Percentiles rank a stretch among this genome's conserved stretches.
Conservation (phyloP, 371 early-diverging fungal genomes). For the Mucor ambiguus region DNA sequence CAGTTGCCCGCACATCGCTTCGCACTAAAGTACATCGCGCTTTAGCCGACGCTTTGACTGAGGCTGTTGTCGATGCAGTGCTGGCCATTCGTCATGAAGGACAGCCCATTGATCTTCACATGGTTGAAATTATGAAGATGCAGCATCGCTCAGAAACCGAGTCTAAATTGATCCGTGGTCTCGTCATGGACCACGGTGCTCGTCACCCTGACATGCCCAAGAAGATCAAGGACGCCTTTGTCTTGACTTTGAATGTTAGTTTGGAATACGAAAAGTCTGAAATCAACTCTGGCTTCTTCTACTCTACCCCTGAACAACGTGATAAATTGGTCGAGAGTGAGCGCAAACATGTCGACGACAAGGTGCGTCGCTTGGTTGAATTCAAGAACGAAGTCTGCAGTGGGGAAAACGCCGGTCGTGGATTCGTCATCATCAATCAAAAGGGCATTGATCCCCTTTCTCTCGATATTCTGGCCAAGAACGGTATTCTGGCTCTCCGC, state of each 20-base stretch:
- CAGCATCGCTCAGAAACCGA: slow-evolving; percentile 96
- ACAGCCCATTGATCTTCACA: slow-evolving; percentile 96
- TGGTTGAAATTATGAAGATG: slow-evolving; percentile 99
- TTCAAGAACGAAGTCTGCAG: slow-evolving; percentile 94
- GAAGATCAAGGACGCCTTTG: slow-evolving; percentile 88
- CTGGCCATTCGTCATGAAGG: slow-evolving; percentile 79
- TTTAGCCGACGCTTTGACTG: slow-evolving; percentile 91
- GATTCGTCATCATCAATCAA: slow-evolving; percentile 98
- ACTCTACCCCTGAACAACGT: slow-evolving; percentile 97
- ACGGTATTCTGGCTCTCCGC: slow-evolving; percentile 97
- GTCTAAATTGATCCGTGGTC: slow-evolving; percentile 93
- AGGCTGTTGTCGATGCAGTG: slow-evolving; percentile 97
- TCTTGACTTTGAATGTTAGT: slow-evolving; percentile 98
- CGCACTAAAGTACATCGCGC: slow-evolving; percentile 94
- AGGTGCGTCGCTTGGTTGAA: slow-evolving; percentile 94
- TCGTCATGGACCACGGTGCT: slow-evolving; percentile 99
- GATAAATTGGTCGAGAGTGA: slow-evolving; percentile 99
- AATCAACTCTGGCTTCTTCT: slow-evolving; percentile 99
- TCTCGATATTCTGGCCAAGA: slow-evolving; percentile 97
- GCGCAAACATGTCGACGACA: slow-evolving; percentile 95
- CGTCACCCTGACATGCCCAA: slow-evolving; percentile 99
- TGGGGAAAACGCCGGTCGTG: slow-evolving; percentile 76
- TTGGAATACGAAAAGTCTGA: slow-evolving; percentile 99
- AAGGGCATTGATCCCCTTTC: slow-evolving; percentile 99
- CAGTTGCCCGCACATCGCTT: slow-evolving; percentile 94